Conservation (phyloP, 768 basidiomycete genomes). For the Lactarius sp. region DNA sequence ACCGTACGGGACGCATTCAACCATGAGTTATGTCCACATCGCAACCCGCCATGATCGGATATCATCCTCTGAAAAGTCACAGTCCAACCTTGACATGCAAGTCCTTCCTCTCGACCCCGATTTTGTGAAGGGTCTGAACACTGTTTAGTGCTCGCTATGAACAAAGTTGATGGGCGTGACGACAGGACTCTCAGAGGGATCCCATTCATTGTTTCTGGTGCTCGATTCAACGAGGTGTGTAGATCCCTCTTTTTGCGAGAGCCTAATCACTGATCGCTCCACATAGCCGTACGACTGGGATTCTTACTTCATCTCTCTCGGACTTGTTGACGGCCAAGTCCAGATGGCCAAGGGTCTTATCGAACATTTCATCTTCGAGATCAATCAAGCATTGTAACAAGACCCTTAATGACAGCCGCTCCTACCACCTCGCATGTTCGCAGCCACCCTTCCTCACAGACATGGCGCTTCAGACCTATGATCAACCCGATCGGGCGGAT, state of each 20-base stretch:
- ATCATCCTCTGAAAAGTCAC: conserved; percentile 89
- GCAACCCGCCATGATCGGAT: conserved; percentile 90
- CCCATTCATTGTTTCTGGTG: conserved; percentile 97
- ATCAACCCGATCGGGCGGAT: conserved; percentile 86
- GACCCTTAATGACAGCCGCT: no score
- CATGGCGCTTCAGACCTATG: conserved; percentile 96
- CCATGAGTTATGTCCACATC: conserved; percentile 97
- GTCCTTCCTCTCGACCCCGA: conserved; percentile 84
- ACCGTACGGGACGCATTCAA: conserved; percentile 82
- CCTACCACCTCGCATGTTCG: no score
- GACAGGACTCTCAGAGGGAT: conserved; percentile 85
- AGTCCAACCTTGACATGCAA: conserved; percentile 89
- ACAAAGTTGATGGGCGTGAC: conserved; percentile 71
- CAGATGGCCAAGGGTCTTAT: conserved; percentile 97
- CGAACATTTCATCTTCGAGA: no score
- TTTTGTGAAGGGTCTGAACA: conserved; percentile 83
- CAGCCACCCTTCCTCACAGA: no score
- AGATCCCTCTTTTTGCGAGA: background rate
- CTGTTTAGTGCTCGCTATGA: conserved; percentile 94
- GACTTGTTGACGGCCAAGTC: conserved; percentile 78
- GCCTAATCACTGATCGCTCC: background rate
- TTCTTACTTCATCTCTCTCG: conserved; percentile 80
- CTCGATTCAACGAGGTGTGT: conserved; percentile 82
- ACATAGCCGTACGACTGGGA: conserved; percentile 89
- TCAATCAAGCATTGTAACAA: no score